A percentile compares a stretch with the other conserved stretches of the same genome.
Evolutionary conservation across 495 filamentous ascomycete genomes (phyloP).

Genomic region (Hypoxylon perforatum): DNA sequence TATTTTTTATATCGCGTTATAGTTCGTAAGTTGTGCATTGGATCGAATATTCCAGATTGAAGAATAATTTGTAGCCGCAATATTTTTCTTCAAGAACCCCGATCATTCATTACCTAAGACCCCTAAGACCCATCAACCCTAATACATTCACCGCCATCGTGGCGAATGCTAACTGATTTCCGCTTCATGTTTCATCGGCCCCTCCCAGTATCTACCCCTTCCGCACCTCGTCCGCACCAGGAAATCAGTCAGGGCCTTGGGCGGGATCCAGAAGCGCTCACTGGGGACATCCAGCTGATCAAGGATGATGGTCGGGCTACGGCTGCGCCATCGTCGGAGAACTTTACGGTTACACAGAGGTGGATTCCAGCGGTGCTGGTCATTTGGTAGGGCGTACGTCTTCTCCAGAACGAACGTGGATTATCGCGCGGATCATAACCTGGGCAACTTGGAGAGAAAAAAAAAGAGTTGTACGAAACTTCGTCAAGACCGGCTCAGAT

Average conservation of each 20-base stretch:
- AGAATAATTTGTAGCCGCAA: not conserved
- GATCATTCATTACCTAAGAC: not conserved
- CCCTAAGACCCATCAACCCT: not conserved
- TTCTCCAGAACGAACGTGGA: not conserved
- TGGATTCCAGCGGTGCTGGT: slow-evolving; percentile 12
- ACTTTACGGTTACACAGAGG: slow-evolving; percentile 19
- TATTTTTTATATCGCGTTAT: too few species aligned
- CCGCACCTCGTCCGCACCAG: too few species aligned
- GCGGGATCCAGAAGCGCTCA: not conserved
- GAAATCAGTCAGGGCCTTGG: slow-evolving; percentile 2
- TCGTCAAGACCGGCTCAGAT: slow-evolving; percentile 3
- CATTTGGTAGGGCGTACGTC: slow-evolving; percentile 15
- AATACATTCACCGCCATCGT: slow-evolving; percentile 26
- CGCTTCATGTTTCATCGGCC: slow-evolving; percentile 6
- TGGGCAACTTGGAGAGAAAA: slow-evolving; percentile 7
- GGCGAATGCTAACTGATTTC: slow-evolving; percentile 10
- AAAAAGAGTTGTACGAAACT: not conserved
- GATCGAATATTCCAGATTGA: too few species aligned
- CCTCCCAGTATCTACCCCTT: slow-evolving; percentile 2
- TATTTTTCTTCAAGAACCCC: slow-evolving; percentile 7
- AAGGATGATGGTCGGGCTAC: slow-evolving; percentile 1
- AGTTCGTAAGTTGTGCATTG: too few species aligned
- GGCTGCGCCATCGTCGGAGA: slow-evolving; percentile 7
- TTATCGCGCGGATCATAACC: not conserved
- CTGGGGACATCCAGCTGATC: not conserved